These are phyloP conservation scores for Thinopyrum obtusiflorum DNA, from an alignment of 202 grass and related monocot genomes.

Conservation along the genomic window DNA sequence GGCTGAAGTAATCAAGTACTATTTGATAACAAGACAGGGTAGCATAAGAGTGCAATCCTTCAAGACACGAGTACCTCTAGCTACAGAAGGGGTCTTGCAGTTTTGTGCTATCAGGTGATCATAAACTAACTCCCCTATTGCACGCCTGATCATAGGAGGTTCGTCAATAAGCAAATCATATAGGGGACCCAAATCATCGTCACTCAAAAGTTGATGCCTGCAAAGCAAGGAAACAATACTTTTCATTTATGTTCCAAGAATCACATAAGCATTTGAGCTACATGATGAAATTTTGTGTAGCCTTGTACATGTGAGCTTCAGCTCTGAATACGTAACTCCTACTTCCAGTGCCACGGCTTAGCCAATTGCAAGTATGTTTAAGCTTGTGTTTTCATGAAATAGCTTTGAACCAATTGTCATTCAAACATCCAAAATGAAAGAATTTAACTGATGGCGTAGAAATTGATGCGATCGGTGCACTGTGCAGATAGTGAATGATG, in stretches of 20 bases:
- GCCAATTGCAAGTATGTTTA: background rate
- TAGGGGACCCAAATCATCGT: conserved; percentile 90
- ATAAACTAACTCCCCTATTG: conserved; percentile 98
- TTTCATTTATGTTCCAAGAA: background rate
- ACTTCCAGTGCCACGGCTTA: background rate
- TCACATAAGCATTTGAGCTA: background rate
- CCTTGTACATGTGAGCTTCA: background rate
- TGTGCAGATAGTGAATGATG: background rate
- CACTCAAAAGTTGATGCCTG: conserved; percentile 96
- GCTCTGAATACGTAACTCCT: background rate
- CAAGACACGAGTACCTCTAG: conserved; percentile 39
- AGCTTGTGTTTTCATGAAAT: background rate
- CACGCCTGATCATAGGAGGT: conserved; percentile 95
- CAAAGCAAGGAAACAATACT: conserved; percentile 28
- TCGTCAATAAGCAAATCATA: conserved; percentile 99
- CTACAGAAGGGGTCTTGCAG: conserved; percentile 74
- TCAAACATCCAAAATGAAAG: background rate
- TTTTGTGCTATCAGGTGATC: conserved; percentile 96
- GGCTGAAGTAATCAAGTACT: conserved; percentile 1
- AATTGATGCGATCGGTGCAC: background rate
- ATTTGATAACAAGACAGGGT: background rate
- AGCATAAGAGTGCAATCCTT: conserved; percentile 13
- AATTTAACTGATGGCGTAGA: background rate
- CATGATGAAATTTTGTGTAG: background rate
- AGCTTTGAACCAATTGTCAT: background rate